Base-by-base conservation (phyloP, 352 stramenopile species). In the Phytophthora melonis region DNA sequence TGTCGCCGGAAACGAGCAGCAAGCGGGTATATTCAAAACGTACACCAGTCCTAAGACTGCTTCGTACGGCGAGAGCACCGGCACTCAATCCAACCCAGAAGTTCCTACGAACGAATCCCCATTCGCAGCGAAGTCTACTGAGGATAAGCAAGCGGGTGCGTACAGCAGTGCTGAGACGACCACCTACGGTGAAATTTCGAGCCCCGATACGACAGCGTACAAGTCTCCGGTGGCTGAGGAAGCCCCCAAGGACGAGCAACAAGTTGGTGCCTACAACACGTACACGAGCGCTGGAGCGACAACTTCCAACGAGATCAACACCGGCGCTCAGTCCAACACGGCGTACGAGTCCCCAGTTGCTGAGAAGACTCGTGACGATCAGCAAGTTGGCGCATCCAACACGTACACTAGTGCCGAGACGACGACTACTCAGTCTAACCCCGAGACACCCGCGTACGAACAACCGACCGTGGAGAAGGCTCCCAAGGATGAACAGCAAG, bases 31-130 rank as follows among this genome's bases (percentile, higher is more conserved):
- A 5, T 70, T 54, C 63, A 58, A 54, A 8, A 10, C 21, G 13
- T 68, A 68, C 61, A 53, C 39, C 18, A 36, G 47, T 59, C 19
- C 27, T 11, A 30, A 43, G 36, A 43, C 36, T 43, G 13, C 36
- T 43, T 18, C 36, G 13, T 43, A 43, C 36, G 36, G 36, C 10
- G 36, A 43, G 10, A 43, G 11, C 36, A 18, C 36, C 10, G 36
- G 36, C 1, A 47, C 49, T n/a, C 21, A 57, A 23, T 34, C 50
- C n/a, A 34, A 34, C 23, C 23, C 58, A 25, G 58, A 65, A 32
- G 25, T 19, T 11, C 8, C 21, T 2, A n/a, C 41, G n/a, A 27
- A 65, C 41, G 23, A 55, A 18, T 56, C 41, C n/a, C 41, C 58
- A 4, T 55, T 23, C n/a, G 25, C 16, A 1, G 41, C 55, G 4